These are phyloP conservation scores for Trametes cingulata DNA, from an alignment of 768 basidiomycete species.

Conservation along the genomic window DNA sequence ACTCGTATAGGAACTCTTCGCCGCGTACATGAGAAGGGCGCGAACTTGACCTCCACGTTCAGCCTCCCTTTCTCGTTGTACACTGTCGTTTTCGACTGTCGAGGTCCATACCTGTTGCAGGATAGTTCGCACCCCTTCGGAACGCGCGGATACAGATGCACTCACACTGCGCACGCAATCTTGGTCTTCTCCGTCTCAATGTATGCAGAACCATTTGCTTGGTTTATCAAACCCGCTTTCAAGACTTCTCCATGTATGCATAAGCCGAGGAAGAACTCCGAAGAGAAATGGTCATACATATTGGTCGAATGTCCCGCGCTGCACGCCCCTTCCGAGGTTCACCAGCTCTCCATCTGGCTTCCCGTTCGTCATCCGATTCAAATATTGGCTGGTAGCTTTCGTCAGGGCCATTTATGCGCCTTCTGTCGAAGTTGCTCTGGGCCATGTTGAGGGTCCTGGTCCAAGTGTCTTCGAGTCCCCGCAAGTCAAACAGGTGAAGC, in stretches of 20 bases:
- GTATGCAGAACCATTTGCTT: constrained; percentile 96
- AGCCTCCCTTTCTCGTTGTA: constrained; percentile 89
- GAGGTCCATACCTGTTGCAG: constrained; percentile 69
- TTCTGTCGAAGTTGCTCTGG: constrained; percentile 72
- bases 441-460: constrained; percentile 20
- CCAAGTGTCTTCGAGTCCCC: neutral
- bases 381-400: constrained; percentile 71
- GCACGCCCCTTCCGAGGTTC: constrained; percentile 51
- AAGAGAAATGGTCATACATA: constrained; percentile 57
- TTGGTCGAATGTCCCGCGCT: constrained; percentile 72
- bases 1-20: constrained; percentile 87
- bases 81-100: constrained; percentile 74
- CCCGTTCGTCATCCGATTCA: constrained; percentile 37
- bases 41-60: constrained; percentile 95
- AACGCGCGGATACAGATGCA: constrained; percentile 25
- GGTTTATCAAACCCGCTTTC: constrained; percentile 84
- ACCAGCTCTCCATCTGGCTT: constrained; percentile 35
- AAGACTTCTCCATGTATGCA: constrained; percentile 60
- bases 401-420: constrained; percentile 91
- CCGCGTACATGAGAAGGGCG: constrained; percentile 84
- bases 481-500: no score
- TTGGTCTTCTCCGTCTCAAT: constrained; percentile 92
- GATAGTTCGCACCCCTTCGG: neutral
- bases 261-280: constrained; percentile 3
- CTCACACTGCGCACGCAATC: constrained; percentile 94